Evolutionary conservation across 2,329 filamentous ascomycete genomes (phyloP).

Genomic region (Fonsecaea erecta): DNA sequence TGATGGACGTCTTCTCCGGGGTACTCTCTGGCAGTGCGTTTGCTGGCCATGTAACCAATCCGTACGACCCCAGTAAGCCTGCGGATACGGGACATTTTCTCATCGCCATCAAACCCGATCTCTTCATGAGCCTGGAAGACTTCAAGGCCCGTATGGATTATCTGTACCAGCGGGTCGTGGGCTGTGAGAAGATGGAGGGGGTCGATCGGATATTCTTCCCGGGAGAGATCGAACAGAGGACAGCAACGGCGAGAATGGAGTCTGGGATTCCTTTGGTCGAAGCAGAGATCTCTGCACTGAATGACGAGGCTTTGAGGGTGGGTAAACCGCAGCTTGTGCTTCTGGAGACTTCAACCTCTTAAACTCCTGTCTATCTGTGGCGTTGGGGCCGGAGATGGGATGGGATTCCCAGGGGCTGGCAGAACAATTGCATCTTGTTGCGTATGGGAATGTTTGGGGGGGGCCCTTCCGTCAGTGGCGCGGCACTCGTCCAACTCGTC

Average conservation of each 20-base stretch:
- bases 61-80: slow-evolving; percentile 71
- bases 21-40: slow-evolving; percentile 76
- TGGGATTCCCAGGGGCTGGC: slow-evolving; percentile 7
- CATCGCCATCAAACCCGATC: slow-evolving; percentile 71
- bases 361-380: neutral
- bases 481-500: neutral
- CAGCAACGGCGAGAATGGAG: slow-evolving; percentile 45
- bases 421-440: slow-evolving; percentile 10
- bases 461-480: neutral
- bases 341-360: neutral
- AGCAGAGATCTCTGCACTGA: slow-evolving; percentile 56
- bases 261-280: slow-evolving; percentile 57
- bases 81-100: slow-evolving; percentile 77
- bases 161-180: slow-evolving; percentile 60
- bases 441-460: slow-evolving; percentile 15
- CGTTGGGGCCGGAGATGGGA: neutral
- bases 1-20: slow-evolving; percentile 90
- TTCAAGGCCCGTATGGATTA: slow-evolving; percentile 67
- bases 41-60: slow-evolving; percentile 74
- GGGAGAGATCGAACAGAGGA: slow-evolving; percentile 61
- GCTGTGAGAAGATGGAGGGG: slow-evolving; percentile 57
- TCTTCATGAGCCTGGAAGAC: slow-evolving; percentile 72
- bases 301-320: slow-evolving; percentile 55
- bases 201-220: slow-evolving; percentile 63
- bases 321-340: slow-evolving; percentile 36